Base-by-base conservation (phyloP, 2,329 filamentous ascomycete species). In the Xylaria sp. region DNA sequence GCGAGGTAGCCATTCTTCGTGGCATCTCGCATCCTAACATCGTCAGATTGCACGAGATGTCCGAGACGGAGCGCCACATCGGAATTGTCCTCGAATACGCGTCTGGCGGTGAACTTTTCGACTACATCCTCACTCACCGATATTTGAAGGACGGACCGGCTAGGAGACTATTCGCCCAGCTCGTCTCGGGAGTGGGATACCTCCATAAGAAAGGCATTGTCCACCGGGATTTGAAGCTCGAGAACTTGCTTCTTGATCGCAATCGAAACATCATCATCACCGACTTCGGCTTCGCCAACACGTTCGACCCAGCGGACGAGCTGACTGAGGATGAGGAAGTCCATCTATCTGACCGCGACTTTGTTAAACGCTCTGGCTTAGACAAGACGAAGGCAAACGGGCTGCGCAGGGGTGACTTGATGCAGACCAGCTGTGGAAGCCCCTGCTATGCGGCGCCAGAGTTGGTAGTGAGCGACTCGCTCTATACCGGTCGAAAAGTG, bases 241-340 rank as follows among this genome's bases (percentile, higher is more conserved):
- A 99, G 75, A 99, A 99, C 69, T 73, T 99, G 66, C 82, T 99
- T 37, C 82, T 99, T 47, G 94, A 99, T 74, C 88, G 93, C 59
- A 97, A 99, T 70, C 89, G 92, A 60, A 99, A 99, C 77, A 97
- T 99, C 69, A 99, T 99, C 75, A 99, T 99, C 69, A 99, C 94
- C 16, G 94, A 99, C 75, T 99, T 99, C 74, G 94, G 94, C 17
- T 99, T 99, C 71, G 94, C 94, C 63, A 99, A 99, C 74, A 97
- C 92, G 0, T 99, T 99, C 69, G 90, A 97, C 68, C 85, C 94
- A 0, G 76, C 79, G 34, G 94, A 99, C 68, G 92, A 97, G 71
- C 81, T 99, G 38, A 85, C 84, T 4, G 91, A 96, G 56, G 92
- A 97, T 54, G 89, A 97, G 62, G 94, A 97, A 73, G 84, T 91